Conservation (phyloP, 2,329 filamentous ascomycete genomes). For the Aspergillus latus region DNA sequence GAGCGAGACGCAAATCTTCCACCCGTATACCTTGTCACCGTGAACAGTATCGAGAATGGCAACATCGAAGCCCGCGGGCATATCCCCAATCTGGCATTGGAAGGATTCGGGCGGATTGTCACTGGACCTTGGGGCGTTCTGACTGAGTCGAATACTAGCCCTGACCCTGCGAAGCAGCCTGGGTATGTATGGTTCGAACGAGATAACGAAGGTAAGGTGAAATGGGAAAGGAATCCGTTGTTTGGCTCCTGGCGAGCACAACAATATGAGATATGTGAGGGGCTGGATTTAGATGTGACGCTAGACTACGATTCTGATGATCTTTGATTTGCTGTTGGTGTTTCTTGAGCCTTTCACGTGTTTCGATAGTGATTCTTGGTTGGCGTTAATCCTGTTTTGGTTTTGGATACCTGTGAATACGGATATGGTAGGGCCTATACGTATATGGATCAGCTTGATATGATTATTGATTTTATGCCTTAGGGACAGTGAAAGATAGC, state of each 20-base stretch:
- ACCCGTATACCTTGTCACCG: slow-evolving; percentile 39
- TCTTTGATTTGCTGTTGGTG: slow-evolving; percentile 8
- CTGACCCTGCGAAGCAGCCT: slow-evolving; percentile 21
- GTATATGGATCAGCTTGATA: not conserved
- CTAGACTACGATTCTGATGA: slow-evolving; percentile 21
- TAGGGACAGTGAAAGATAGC: too few species aligned
- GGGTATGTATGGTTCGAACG: slow-evolving; percentile 45
- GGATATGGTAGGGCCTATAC: not conserved
- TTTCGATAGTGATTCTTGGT: slow-evolving; percentile 1
- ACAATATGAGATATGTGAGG: slow-evolving; percentile 38
- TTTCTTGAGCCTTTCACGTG: slow-evolving; percentile 6
- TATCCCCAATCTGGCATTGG: slow-evolving; percentile 34
- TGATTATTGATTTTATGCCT: not conserved
- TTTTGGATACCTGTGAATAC: not conserved
- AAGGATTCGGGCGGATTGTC: slow-evolving; percentile 35
- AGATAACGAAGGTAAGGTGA: slow-evolving; percentile 33
- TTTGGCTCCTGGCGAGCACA: slow-evolving; percentile 41
- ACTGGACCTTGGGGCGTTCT: slow-evolving; percentile 27
- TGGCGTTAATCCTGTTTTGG: not conserved
- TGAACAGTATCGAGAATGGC: slow-evolving; percentile 36
- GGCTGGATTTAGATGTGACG: slow-evolving; percentile 35
- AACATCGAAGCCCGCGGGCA: slow-evolving; percentile 40
- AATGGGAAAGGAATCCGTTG: slow-evolving; percentile 35
- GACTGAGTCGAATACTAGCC: slow-evolving; percentile 7
- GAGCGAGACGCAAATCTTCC: slow-evolving; percentile 34